These are phyloP conservation scores for Vitis cinerea DNA, from an alignment of 164 flowering plant genomes.

Conservation along the genomic window DNA sequence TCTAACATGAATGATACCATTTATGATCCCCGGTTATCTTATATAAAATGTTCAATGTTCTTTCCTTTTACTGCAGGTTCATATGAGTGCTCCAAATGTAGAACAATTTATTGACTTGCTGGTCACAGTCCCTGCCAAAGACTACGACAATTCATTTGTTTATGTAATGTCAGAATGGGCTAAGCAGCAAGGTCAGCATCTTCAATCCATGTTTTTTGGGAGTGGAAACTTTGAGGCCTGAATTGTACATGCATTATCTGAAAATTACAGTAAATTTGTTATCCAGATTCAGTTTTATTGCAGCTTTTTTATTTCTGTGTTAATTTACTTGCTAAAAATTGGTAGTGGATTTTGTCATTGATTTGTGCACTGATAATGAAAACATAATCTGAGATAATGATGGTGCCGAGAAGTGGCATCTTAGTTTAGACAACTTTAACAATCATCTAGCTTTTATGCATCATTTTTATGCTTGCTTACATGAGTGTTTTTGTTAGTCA, in stretches of 20 bases:
- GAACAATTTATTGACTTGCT: slow-evolving; percentile 79
- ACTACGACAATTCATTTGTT: slow-evolving; percentile 58
- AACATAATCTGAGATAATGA: too few relatives aligned
- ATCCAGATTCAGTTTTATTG: neutral
- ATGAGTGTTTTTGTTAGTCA: too few relatives aligned
- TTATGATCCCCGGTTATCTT: too few relatives aligned
- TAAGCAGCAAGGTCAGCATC: slow-evolving; percentile 73
- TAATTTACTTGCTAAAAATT: neutral
- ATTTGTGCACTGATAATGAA: too few relatives aligned
- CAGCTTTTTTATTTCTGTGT: neutral
- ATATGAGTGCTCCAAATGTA: slow-evolving; percentile 79
- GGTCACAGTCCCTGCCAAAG: slow-evolving; percentile 60
- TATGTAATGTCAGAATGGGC: slow-evolving; percentile 97
- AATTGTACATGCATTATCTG: neutral
- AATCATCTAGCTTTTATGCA: too few relatives aligned
- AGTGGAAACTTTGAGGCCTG: neutral
- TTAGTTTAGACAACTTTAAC: too few relatives aligned
- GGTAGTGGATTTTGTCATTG: too few relatives aligned
- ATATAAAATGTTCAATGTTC: too few relatives aligned
- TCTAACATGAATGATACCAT: too few relatives aligned
- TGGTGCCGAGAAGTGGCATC: too few relatives aligned
- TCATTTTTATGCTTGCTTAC: too few relatives aligned
- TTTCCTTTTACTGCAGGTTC: slow-evolving; percentile 52
- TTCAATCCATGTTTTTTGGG: neutral
- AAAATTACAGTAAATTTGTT: neutral